Percentiles rank a stretch among this genome's conserved stretches.
phyloP scores from a whole-genome alignment of 306 rosid genomes.

The Corylus heterophylla region DNA sequence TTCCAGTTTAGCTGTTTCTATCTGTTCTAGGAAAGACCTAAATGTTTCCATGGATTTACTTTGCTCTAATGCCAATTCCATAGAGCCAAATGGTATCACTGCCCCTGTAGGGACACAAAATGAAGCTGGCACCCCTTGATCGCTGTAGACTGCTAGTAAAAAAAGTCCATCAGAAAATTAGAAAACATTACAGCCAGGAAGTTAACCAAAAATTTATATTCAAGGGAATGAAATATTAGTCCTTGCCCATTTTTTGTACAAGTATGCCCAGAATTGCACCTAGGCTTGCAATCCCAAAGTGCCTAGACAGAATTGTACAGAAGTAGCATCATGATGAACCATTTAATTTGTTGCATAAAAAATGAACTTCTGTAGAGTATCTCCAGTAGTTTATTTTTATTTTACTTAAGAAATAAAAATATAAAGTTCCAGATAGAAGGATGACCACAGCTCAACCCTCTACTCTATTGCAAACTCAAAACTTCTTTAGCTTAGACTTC shows the following conservation, averaged over 20 bases:
- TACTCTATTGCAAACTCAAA: neutral
- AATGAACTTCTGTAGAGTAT: neutral
- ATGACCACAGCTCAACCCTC: neutral
- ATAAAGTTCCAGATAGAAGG: neutral
- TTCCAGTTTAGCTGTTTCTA: constrained; percentile 69
- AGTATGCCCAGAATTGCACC: neutral
- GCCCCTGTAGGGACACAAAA: constrained; percentile 85
- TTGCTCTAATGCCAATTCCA: constrained; percentile 79
- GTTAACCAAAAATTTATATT: constrained; percentile 6
- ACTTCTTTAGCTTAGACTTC: neutral
- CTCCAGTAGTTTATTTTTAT: neutral
- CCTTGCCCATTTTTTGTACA: constrained; percentile 1
- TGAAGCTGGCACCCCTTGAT: constrained; percentile 79
- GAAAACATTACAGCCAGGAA: constrained; percentile 10
- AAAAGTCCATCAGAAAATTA: constrained; percentile 27
- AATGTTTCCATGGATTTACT: constrained; percentile 61
- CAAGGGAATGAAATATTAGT: constrained; percentile 20
- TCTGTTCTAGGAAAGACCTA: constrained; percentile 55
- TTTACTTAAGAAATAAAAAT: too few relatives aligned
- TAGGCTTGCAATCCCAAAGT: neutral
- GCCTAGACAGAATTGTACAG: neutral
- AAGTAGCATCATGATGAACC: neutral
- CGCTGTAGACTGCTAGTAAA: constrained; percentile 65
- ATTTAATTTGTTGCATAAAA: neutral
- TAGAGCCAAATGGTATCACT: constrained; percentile 89